Percentiles rank a stretch among this genome's conserved stretches.
Evolutionary conservation across 768 basidiomycete genomes (phyloP).

Genomic region (Leccinum rimulosum): DNA sequence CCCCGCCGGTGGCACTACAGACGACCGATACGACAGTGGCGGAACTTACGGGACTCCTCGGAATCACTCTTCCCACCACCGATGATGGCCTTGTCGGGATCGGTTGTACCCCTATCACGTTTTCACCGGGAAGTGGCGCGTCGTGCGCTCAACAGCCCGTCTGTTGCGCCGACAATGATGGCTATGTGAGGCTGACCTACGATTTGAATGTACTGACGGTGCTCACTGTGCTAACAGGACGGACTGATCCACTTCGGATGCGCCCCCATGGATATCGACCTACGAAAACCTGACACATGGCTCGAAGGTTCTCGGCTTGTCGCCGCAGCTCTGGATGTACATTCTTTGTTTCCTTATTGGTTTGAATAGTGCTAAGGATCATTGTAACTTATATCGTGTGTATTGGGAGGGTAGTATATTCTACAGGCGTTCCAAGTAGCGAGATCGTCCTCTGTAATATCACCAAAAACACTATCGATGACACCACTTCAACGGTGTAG

Average conservation of each 20-base stretch:
- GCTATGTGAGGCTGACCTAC: conserved; percentile 3
- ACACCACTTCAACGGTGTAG: too few relatives aligned
- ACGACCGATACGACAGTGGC: background rate
- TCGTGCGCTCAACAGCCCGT: conserved; percentile 14
- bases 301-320: background rate
- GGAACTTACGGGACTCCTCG: background rate
- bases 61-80: background rate
- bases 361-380: background rate
- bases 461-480: background rate
- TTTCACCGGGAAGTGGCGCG: background rate
- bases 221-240: background rate
- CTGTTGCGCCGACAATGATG: conserved; percentile 15
- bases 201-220: background rate
- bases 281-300: background rate
- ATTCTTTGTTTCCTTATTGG: background rate
- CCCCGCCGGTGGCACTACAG: background rate
- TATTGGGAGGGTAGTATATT: background rate
- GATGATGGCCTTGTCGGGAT: conserved; percentile 2
- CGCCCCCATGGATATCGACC: conserved; percentile 1
- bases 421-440: background rate
- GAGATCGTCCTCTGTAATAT: background rate
- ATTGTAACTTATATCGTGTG: background rate
- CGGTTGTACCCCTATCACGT: conserved; percentile 3
- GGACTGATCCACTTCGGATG: conserved; percentile 16
- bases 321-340: background rate